phyloP scores from a whole-genome alignment of 2,329 filamentous ascomycete species.

The Hansfordia pulvinata region DNA sequence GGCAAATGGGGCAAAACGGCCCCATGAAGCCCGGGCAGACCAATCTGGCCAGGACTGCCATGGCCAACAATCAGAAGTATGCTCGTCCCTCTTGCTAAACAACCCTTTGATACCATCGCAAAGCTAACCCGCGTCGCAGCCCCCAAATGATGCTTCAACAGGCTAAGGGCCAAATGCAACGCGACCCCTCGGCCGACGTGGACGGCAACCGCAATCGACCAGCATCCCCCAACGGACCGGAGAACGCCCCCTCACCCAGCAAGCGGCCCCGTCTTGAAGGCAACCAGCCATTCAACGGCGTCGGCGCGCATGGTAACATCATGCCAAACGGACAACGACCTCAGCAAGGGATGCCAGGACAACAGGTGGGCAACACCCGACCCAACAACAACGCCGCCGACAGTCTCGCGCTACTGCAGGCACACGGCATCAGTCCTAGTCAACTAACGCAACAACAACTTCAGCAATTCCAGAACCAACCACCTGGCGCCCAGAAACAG shows the following conservation, averaged over 20 bases:
- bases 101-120: too few species aligned
- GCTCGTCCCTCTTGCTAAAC: slow-evolving; percentile 14
- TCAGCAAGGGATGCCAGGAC: slow-evolving; percentile 30
- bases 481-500: slow-evolving; percentile 58
- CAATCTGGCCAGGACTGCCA: slow-evolving; percentile 58
- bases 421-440: slow-evolving; percentile 63
- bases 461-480: slow-evolving; percentile 42
- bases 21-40: slow-evolving; percentile 46
- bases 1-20: slow-evolving; percentile 46
- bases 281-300: slow-evolving; percentile 56
- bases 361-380: slow-evolving; percentile 2
- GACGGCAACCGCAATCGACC: slow-evolving; percentile 72
- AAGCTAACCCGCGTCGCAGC: slow-evolving; percentile 23
- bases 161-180: slow-evolving; percentile 72
- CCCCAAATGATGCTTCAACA: slow-evolving; percentile 60
- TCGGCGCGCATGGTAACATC: slow-evolving; percentile 61
- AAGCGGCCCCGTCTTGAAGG: slow-evolving; percentile 78
- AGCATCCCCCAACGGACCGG: slow-evolving; percentile 67
- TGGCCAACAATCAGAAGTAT: slow-evolving; percentile 67
- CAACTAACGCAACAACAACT: slow-evolving; percentile 66
- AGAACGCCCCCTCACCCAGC: slow-evolving; percentile 83
- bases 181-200: slow-evolving; percentile 76
- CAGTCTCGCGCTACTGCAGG: slow-evolving; percentile 46
- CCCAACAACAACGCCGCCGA: slow-evolving; percentile 22
- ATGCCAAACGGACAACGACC: slow-evolving; percentile 61